These are phyloP conservation scores for Liriodendron chinense DNA, from an alignment of 164 flowering plant genomes.

Conservation along the genomic window DNA sequence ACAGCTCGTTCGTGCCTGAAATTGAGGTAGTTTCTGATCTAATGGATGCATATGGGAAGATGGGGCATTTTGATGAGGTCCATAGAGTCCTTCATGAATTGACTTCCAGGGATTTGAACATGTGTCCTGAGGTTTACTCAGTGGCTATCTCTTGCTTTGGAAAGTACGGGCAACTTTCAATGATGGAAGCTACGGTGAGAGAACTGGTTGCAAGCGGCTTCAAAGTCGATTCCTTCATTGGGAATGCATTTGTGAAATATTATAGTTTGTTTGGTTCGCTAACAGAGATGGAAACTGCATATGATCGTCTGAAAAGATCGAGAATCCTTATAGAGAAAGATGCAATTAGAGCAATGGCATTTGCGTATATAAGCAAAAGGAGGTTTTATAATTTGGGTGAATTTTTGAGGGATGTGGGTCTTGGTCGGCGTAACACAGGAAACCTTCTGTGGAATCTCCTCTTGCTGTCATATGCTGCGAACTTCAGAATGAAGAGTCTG, in stretches of 20 bases:
- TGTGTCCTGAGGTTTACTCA: conserved; percentile 40
- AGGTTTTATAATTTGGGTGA: conserved; percentile 66
- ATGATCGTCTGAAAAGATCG: conserved; percentile 61
- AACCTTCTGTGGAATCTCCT: conserved; percentile 85
- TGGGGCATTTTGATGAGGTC: conserved; percentile 46
- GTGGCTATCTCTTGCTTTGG: conserved; percentile 69
- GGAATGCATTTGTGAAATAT: conserved; percentile 59
- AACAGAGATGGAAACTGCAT: conserved; percentile 65
- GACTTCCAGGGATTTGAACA: conserved; percentile 28
- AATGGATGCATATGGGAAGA: conserved; percentile 49
- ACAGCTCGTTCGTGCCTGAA: conserved; percentile 53
- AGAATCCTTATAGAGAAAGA: conserved; percentile 61
- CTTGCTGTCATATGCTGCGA: conserved; percentile 79
- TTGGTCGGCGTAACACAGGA: conserved; percentile 63
- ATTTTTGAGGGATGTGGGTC: conserved; percentile 73
- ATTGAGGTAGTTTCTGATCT: conserved; percentile 40
- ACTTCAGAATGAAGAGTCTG: conserved; percentile 88
- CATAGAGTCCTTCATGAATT: conserved; percentile 40
- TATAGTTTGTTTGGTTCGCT: conserved; percentile 63
- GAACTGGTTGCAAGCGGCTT: conserved; percentile 61
- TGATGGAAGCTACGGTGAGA: conserved; percentile 62
- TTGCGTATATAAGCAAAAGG: conserved; percentile 55
- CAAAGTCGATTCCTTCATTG: conserved; percentile 51
- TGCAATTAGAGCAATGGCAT: conserved; percentile 68
- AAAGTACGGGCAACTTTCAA: conserved; percentile 52